A percentile compares a stretch with the other conserved stretches of the same genome.
Evolutionary conservation across 164 flowering plant genomes (phyloP).

Genomic region (Warburgia ugandensis): DNA sequence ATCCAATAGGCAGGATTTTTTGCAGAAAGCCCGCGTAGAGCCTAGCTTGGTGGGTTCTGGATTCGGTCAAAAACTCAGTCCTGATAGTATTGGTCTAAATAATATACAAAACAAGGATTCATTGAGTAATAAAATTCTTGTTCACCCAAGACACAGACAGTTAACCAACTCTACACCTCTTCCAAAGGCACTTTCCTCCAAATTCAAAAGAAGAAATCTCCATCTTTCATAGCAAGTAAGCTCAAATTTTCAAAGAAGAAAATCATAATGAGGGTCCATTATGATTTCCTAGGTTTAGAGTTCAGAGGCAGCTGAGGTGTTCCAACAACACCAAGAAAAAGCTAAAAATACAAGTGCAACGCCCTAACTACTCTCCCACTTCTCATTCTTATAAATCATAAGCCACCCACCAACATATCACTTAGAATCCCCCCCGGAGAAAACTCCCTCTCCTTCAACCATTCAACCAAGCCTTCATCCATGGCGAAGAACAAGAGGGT

Average conservation of each 20-base stretch:
- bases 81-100: too few relatives aligned
- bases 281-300: neutral
- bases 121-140: too few relatives aligned
- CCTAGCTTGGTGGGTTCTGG: too few relatives aligned
- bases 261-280: conserved; percentile 3
- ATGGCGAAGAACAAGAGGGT: conserved; percentile 24
- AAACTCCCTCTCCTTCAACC: neutral
- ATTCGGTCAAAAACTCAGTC: too few relatives aligned
- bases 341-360: conserved; percentile 21
- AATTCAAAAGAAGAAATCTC: too few relatives aligned
- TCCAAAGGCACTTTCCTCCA: too few relatives aligned
- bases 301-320: conserved; percentile 9
- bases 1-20: too few relatives aligned
- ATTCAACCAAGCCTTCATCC: neutral
- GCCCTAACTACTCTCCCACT: conserved; percentile 6
- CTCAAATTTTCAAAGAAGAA: neutral
- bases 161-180: too few relatives aligned
- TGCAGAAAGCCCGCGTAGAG: too few relatives aligned
- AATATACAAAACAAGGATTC: too few relatives aligned
- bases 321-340: conserved; percentile 8
- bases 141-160: too few relatives aligned
- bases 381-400: neutral
- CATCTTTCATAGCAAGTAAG: too few relatives aligned
- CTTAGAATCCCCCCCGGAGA: neutral
- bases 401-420: neutral